phyloP scores from a whole-genome alignment of 441 rosid species.

The Melastoma candidum region DNA sequence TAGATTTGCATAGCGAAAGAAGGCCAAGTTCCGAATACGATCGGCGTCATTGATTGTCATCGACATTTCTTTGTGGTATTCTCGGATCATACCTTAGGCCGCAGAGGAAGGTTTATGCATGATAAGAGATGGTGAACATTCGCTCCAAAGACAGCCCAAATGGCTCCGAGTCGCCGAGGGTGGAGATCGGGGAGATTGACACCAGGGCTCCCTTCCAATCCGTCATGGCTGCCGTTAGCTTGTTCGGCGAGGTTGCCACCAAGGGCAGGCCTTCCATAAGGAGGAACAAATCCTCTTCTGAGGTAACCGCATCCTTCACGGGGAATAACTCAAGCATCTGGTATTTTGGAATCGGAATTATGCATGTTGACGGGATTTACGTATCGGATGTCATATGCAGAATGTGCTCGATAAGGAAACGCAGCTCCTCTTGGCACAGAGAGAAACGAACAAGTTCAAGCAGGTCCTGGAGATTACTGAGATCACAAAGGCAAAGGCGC shows the following conservation, averaged over 20 bases:
- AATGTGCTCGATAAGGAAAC: slow-evolving; percentile 71
- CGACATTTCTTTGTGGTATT: too few species aligned
- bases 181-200: slow-evolving; percentile 88
- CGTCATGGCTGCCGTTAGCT: slow-evolving; percentile 83
- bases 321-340: too few species aligned
- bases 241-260: slow-evolving; percentile 69
- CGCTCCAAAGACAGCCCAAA: slow-evolving; percentile 12
- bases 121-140: slow-evolving; percentile 23
- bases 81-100: too few species aligned
- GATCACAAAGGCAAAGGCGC: slow-evolving; percentile 33
- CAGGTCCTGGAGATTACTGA: slow-evolving; percentile 38
- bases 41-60: too few species aligned
- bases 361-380: background rate
- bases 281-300: slow-evolving; percentile 49
- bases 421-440: slow-evolving; percentile 47
- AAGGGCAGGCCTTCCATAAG: slow-evolving; percentile 34
- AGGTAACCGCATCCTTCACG: slow-evolving; percentile 28
- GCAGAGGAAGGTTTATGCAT: too few species aligned
- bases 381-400: slow-evolving; percentile 17
- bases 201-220: slow-evolving; percentile 87
- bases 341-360: background rate
- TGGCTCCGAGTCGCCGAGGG: slow-evolving; percentile 26
- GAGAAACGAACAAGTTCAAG: slow-evolving; percentile 38
- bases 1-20: too few species aligned
- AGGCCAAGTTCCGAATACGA: too few species aligned